A percentile compares a stretch with the other conserved stretches of the same genome.
These are phyloP conservation scores for Neurospora sp. DNA, from an alignment of 495 filamentous ascomycete species.

Conservation along the genomic window DNA sequence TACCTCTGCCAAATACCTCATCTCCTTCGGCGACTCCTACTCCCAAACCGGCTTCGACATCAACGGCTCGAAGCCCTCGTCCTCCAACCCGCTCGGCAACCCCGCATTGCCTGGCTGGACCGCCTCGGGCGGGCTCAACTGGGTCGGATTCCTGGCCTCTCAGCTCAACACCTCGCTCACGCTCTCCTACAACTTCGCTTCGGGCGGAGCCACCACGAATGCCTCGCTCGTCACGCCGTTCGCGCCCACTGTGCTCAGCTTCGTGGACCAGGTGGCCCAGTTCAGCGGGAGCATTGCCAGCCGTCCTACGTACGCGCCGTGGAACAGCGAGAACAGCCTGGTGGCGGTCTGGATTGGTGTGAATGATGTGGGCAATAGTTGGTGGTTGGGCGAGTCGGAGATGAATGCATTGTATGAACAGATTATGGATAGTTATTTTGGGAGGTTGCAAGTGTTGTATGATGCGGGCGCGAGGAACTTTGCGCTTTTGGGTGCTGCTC, in stretches of 20 bases:
- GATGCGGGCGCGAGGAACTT: constrained; percentile 61
- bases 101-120: constrained; percentile 54
- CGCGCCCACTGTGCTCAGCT: constrained; percentile 40
- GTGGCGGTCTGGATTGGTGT: constrained; percentile 71
- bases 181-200: constrained; percentile 60
- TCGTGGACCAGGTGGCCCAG: constrained; percentile 49
- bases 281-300: constrained; percentile 30
- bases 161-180: constrained; percentile 50
- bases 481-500: constrained; percentile 64
- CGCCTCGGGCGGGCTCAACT: constrained; percentile 51
- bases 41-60: constrained; percentile 55
- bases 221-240: constrained; percentile 41
- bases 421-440: constrained; percentile 51
- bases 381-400: constrained; percentile 34
- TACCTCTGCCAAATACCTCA: constrained; percentile 17
- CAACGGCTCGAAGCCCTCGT: constrained; percentile 47
- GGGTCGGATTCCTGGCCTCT: constrained; percentile 56
- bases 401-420: constrained; percentile 32
- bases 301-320: constrained; percentile 36
- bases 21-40: constrained; percentile 42
- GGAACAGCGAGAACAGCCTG: constrained; percentile 50
- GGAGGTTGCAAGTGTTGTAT: constrained; percentile 49
- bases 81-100: constrained; percentile 66
- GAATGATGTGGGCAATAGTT: constrained; percentile 67
- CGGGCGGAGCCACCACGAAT: constrained; percentile 60